phyloP scores from a whole-genome alignment of 305 asterid species.

The Euphrasia arctica region DNA sequence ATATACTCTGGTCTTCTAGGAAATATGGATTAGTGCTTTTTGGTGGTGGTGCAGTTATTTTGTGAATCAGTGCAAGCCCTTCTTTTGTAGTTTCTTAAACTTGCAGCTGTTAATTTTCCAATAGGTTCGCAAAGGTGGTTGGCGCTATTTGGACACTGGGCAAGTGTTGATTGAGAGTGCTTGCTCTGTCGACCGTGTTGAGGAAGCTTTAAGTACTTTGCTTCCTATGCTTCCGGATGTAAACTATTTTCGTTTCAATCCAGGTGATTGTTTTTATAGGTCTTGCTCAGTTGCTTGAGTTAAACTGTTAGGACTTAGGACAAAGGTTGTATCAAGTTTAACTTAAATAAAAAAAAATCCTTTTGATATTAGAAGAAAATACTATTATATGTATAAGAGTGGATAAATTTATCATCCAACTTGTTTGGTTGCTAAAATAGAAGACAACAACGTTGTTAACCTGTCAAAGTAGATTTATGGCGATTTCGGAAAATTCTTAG shows the following conservation, averaged over 20 bases:
- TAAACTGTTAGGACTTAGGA: not conserved
- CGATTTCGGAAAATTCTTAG: constrained; percentile 3
- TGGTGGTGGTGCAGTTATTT: constrained; percentile 24
- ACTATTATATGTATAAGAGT: not conserved
- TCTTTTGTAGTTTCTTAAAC: constrained; percentile 8
- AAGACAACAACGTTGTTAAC: not conserved
- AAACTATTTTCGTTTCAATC: constrained; percentile 93
- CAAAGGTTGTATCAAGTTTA: not conserved
- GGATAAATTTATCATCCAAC: constrained; percentile 6
- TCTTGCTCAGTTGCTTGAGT: constrained; percentile 6
- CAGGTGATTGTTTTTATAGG: constrained; percentile 51
- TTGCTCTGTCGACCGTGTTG: constrained; percentile 99
- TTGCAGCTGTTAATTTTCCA: constrained; percentile 26
- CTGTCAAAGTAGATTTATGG: constrained; percentile 1
- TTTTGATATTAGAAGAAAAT: not conserved
- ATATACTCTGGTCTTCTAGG: constrained; percentile 15
- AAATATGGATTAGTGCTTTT: constrained; percentile 7
- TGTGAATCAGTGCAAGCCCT: constrained; percentile 19
- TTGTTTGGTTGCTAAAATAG: constrained; percentile 9
- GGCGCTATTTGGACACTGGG: constrained; percentile 99
- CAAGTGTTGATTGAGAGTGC: constrained; percentile 99
- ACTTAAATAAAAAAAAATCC: not conserved
- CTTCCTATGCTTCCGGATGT: constrained; percentile 97
- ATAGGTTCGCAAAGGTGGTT: constrained; percentile 95
- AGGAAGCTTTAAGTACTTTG: constrained; percentile 90